A percentile compares a stretch with the other conserved stretches of the same genome.
phyloP scores from a whole-genome alignment of 768 basidiomycete species.

The Saitozyma podzolica region DNA sequence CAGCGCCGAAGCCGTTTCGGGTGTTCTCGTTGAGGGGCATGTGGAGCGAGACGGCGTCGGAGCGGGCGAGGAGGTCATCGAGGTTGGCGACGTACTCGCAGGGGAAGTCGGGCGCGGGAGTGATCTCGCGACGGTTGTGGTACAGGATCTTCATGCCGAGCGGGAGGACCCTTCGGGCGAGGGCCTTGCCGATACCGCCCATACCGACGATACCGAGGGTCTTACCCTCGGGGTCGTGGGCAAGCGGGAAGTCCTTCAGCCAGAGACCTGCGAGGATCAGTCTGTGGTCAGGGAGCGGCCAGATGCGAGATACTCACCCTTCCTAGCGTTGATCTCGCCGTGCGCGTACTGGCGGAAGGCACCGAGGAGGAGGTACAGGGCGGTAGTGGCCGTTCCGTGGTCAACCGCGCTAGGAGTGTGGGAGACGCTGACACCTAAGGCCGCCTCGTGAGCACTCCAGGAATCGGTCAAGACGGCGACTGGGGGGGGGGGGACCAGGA shows the following conservation, averaged over 20 bases:
- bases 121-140: slow-evolving; percentile 59
- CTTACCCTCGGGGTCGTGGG: slow-evolving; percentile 51
- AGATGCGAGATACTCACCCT: too few species aligned
- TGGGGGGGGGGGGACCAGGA: too few species aligned
- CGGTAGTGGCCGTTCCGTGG: slow-evolving; percentile 71
- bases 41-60: slow-evolving; percentile 75
- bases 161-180: slow-evolving; percentile 49
- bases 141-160: slow-evolving; percentile 88
- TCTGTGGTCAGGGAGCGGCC: too few species aligned
- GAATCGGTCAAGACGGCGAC: too few species aligned
- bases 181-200: slow-evolving; percentile 53
- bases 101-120: slow-evolving; percentile 29
- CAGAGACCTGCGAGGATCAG: too few species aligned
- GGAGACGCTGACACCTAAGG: slow-evolving; percentile 58
- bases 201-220: slow-evolving; percentile 53
- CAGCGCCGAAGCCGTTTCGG: slow-evolving; percentile 68
- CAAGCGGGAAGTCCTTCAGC: slow-evolving; percentile 12
- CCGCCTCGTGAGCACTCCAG: neutral
- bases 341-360: slow-evolving; percentile 61
- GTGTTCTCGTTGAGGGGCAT: slow-evolving; percentile 70
- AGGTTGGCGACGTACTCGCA: slow-evolving; percentile 61
- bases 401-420: slow-evolving; percentile 88
- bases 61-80: slow-evolving; percentile 63
- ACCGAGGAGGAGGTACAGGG: slow-evolving; percentile 77
- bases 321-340: slow-evolving; percentile 8